phyloP scores from a whole-genome alignment of 2,329 filamentous ascomycete species.

The Apiospora saccharicola region DNA sequence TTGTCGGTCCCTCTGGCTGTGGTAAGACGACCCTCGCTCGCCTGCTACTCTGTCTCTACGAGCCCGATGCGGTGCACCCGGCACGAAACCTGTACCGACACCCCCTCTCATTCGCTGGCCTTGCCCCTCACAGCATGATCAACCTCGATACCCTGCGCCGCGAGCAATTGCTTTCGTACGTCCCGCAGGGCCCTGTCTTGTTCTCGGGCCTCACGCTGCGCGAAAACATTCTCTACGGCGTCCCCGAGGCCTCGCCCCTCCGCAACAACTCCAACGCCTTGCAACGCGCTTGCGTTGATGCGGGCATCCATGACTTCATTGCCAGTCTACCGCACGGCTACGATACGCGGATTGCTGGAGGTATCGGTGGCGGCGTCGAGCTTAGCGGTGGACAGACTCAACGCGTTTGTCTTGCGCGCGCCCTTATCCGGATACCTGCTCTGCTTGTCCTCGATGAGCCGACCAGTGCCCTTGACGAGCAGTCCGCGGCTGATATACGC shows the following conservation, averaged over 20 bases:
- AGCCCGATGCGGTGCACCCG: slow-evolving; percentile 40
- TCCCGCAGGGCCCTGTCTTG: slow-evolving; percentile 75
- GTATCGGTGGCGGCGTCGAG: slow-evolving; percentile 69
- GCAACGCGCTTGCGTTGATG: slow-evolving; percentile 59
- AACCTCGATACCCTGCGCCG: slow-evolving; percentile 66
- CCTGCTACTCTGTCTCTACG: slow-evolving; percentile 77
- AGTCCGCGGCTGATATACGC: slow-evolving; percentile 70
- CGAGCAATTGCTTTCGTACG: slow-evolving; percentile 69
- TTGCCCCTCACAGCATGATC: slow-evolving; percentile 55
- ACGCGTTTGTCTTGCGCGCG: slow-evolving; percentile 80
- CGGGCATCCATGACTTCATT: slow-evolving; percentile 81
- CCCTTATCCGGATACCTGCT: slow-evolving; percentile 73
- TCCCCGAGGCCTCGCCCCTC: slow-evolving; percentile 62
- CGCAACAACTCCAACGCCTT: slow-evolving; percentile 49
- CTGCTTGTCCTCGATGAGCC: slow-evolving; percentile 88
- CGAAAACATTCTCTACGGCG: slow-evolving; percentile 84
- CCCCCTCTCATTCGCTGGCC: slow-evolving; percentile 64
- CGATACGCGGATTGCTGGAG: slow-evolving; percentile 63
- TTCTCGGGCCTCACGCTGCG: slow-evolving; percentile 76
- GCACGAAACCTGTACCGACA: slow-evolving; percentile 28
- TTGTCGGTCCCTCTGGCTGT: slow-evolving; percentile 86
- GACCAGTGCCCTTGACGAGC: slow-evolving; percentile 79
- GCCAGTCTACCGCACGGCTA: slow-evolving; percentile 74
- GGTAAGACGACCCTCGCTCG: slow-evolving; percentile 88
- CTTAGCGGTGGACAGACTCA: slow-evolving; percentile 87